Evolutionary conservation across 768 basidiomycete species (phyloP), one percentile per base, ranked within the genome.

Genomic region (Boletus tomentosulus): DNA sequence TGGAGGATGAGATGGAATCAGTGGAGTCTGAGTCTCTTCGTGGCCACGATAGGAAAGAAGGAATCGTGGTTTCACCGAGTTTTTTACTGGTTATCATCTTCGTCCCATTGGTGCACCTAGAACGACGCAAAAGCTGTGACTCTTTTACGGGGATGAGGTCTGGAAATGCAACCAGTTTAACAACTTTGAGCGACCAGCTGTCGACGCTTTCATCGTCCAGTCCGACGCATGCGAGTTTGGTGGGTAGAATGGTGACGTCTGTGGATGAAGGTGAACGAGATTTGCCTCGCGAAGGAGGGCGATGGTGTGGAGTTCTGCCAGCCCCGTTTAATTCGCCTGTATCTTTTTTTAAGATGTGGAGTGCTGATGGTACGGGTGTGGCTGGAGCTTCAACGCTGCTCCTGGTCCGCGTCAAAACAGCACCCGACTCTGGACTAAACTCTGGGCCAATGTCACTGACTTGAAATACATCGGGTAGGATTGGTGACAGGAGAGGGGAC

Each of bases 191-290:
- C 24, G 80, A 79, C 89, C 89, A 91, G 46, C 80, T 77, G 53
- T 88, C 84, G 33, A 83, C 79, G 45, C 76, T 74, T 57, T 85
- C 84, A 61, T 87, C 83, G 38, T 82, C 81, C 27, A 90, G 74
- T 2, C 89, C 89, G 33, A 91, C 86, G 61, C 86, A 90, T 9
- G 86, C 81, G 31, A 91, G 77, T 61, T 88, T 87, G 30, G 86
- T 80, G n/a, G 78, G 68, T 5, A 91, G 76, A 11, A 89, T 69
- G 42, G 73, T 74, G 16, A 91, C 87, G 56, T 85, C 79, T 48
- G 77, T 77, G 33, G 76, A 73, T 3, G 79, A 74, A 1, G 84
- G 83, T 3, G 82, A 84, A 55, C 73, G 77, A 3, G 78, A 81
- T 61, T 77, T 76, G 39, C 69, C 60, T 45, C 70, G 74, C 46